Percentiles rank a stretch among this genome's conserved stretches.
phyloP scores from a whole-genome alignment of 1,284 basidiomycete genomes.

The Kwoniella shivajii region DNA sequence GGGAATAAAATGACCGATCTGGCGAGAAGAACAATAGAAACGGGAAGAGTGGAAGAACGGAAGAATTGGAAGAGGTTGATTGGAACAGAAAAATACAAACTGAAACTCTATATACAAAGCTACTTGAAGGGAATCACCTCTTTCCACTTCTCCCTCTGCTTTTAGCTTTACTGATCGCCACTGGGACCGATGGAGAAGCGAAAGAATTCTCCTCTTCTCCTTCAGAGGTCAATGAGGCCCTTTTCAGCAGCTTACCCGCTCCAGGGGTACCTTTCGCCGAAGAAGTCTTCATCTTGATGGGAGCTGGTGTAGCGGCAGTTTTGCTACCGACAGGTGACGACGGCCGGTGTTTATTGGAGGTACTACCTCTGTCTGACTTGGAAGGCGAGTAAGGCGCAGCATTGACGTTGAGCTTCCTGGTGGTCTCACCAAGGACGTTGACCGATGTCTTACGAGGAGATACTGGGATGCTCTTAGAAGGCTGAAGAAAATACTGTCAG shows the following conservation, averaged over 20 bases:
- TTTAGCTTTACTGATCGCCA: not conserved
- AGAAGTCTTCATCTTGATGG: not conserved
- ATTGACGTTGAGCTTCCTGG: conserved; percentile 9
- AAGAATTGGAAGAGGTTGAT: no score
- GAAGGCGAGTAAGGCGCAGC: conserved; percentile 10
- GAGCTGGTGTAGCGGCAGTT: not conserved
- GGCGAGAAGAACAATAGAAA: no score
- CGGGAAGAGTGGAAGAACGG: no score
- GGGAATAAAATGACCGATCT: no score
- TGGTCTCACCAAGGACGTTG: conserved; percentile 12
- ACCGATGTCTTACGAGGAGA: conserved; percentile 5
- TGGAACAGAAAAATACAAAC: no score
- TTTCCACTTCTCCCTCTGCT: not conserved
- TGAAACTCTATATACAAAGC: no score
- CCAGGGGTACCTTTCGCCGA: conserved; percentile 40
- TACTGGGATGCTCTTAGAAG: conserved; percentile 10
- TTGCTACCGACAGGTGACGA: not conserved
- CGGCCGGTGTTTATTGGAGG: not conserved
- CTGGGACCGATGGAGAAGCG: not conserved
- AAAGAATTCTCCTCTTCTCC: not conserved
- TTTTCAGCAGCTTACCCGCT: conserved; percentile 43
- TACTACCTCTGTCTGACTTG: not conserved
- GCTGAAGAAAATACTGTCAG: conserved; percentile 11
- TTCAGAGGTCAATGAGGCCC: not conserved
- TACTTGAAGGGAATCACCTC: not conserved